These are phyloP conservation scores for Vitis cinerea DNA, from an alignment of 164 flowering plant species.

Conservation along the genomic window DNA sequence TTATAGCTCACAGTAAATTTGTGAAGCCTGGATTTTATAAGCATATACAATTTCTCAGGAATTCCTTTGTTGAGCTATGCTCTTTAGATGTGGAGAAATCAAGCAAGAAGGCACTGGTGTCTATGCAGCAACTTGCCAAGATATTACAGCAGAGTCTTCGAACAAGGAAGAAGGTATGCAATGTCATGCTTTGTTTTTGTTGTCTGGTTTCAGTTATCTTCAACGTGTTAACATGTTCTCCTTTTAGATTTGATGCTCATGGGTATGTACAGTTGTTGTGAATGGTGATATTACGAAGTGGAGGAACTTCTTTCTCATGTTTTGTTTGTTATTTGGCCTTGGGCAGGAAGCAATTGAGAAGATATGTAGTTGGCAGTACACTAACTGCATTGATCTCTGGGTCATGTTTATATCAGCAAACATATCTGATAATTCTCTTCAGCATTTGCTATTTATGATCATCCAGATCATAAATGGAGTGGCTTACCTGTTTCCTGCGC, in stretches of 20 bases:
- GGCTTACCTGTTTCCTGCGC: conserved; percentile 70
- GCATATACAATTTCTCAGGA: conserved; percentile 53
- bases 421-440: conserved; percentile 62
- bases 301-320: neutral
- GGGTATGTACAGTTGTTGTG: neutral
- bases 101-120: conserved; percentile 45
- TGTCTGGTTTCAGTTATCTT: neutral
- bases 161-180: conserved; percentile 70
- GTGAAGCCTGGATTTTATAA: conserved; percentile 44
- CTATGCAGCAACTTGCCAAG: conserved; percentile 58
- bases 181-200: neutral
- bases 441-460: conserved; percentile 48
- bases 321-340: conserved; percentile 7
- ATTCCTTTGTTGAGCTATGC: conserved; percentile 66
- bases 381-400: conserved; percentile 83
- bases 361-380: conserved; percentile 76
- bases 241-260: neutral
- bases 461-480: conserved; percentile 80
- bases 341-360: conserved; percentile 70
- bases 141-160: conserved; percentile 57
- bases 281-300: neutral
- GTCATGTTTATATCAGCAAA: conserved; percentile 61
- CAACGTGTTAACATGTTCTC: neutral
- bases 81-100: conserved; percentile 68
- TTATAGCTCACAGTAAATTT: conserved; percentile 52